Percentiles rank a stretch among this genome's conserved stretches.
phyloP scores from a whole-genome alignment of 2,329 filamentous ascomycete species.

The Furcasterigmium furcatum region DNA sequence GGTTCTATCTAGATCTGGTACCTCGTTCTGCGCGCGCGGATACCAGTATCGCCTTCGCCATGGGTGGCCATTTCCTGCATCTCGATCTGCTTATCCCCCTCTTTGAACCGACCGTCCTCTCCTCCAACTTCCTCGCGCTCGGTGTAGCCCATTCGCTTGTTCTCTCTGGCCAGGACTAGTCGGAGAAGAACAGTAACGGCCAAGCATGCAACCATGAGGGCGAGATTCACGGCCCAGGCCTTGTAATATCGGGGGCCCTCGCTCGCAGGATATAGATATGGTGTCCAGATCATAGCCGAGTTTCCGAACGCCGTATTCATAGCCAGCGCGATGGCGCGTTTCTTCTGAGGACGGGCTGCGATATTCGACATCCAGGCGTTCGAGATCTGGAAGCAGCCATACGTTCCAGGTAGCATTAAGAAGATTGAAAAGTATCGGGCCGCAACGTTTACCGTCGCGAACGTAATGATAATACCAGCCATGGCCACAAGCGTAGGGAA shows the following conservation, averaged over 20 bases:
- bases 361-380: conserved; percentile 23
- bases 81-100: too few species aligned
- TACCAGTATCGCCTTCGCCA: too few species aligned
- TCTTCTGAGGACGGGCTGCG: conserved; percentile 17
- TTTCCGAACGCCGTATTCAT: conserved; percentile 21
- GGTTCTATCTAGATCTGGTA: too few species aligned
- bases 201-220: too few species aligned
- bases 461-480: conserved; percentile 16
- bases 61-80: too few species aligned
- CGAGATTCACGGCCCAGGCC: conserved; percentile 9
- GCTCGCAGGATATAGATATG: conserved; percentile 18
- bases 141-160: too few species aligned
- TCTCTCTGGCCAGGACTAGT: too few species aligned
- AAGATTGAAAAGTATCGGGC: conserved; percentile 18
- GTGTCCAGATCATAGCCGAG: conserved; percentile 19
- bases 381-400: conserved; percentile 19
- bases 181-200: too few species aligned
- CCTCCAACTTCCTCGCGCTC: too few species aligned
- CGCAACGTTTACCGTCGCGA: conserved; percentile 12
- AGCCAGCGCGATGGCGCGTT: conserved; percentile 17
- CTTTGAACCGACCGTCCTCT: too few species aligned
- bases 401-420: conserved; percentile 15
- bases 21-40: too few species aligned
- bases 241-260: conserved; percentile 16
- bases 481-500: conserved; percentile 12